A percentile compares a stretch with the other conserved stretches of the same genome.
These are phyloP conservation scores for Colletotrichum sp. DNA, from an alignment of 2,329 filamentous ascomycete species.

Conservation along the genomic window DNA sequence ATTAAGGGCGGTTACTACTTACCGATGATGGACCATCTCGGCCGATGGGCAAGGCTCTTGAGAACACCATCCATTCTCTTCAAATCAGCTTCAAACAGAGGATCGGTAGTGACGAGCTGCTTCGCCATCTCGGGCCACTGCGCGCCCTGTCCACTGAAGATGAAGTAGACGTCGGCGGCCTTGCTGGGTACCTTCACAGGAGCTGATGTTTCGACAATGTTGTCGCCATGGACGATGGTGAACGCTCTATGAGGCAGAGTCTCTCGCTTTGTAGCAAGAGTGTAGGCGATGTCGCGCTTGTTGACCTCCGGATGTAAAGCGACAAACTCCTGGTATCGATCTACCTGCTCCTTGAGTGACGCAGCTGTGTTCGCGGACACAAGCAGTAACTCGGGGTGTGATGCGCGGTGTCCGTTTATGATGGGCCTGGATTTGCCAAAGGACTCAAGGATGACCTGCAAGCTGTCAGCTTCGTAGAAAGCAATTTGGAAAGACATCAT, in stretches of 20 bases:
- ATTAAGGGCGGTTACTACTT: not conserved
- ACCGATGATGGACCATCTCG: not conserved
- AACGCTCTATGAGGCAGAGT: slow-evolving; percentile 29
- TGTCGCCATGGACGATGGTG: not conserved
- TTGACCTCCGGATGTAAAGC: not conserved
- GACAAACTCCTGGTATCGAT: slow-evolving; percentile 23
- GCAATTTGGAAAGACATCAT: not conserved
- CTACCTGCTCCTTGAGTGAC: slow-evolving; percentile 27
- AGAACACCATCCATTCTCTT: slow-evolving; percentile 10
- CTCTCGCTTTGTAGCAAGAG: slow-evolving; percentile 31
- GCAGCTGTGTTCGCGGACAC: slow-evolving; percentile 23
- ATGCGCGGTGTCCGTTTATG: not conserved
- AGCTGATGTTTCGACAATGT: slow-evolving; percentile 14
- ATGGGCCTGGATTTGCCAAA: not conserved
- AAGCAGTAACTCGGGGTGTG: not conserved
- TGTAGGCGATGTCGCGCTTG: slow-evolving; percentile 29
- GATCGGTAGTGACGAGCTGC: slow-evolving; percentile 5
- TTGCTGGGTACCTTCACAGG: slow-evolving; percentile 31
- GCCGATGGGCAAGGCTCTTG: not conserved
- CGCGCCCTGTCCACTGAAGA: slow-evolving; percentile 32
- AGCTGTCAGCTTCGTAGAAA: not conserved
- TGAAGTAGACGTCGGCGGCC: slow-evolving; percentile 23
- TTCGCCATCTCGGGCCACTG: slow-evolving; percentile 26
- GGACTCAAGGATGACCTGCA: not conserved
- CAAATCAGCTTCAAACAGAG: slow-evolving; percentile 8